Conservation (phyloP, 306 rosid genomes). For the Acacia confusa region DNA sequence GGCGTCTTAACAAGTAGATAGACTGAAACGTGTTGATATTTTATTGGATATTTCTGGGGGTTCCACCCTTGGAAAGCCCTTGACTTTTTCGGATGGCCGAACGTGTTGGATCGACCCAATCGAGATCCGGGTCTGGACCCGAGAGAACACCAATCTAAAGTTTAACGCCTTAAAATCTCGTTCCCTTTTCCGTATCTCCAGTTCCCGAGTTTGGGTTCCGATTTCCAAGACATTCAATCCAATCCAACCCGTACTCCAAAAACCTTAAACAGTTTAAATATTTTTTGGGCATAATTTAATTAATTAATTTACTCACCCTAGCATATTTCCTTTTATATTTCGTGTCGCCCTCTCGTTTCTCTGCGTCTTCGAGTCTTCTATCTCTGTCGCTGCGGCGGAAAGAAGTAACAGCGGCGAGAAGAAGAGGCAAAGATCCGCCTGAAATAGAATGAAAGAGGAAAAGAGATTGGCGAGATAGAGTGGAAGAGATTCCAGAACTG, state of each 20-base stretch:
- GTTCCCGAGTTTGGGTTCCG: neutral
- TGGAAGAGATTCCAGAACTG: neutral
- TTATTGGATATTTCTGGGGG: neutral
- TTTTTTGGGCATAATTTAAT: neutral
- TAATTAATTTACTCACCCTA: neutral
- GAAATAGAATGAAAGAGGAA: neutral
- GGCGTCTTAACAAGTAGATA: neutral
- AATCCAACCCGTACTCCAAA: neutral
- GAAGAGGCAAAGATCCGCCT: conserved; percentile 29
- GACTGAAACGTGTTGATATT: neutral
- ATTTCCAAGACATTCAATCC: neutral
- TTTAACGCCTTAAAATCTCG: neutral
- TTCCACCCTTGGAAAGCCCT: neutral
- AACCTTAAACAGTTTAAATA: neutral
- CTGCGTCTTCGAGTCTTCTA: neutral
- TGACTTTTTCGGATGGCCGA: too few relatives aligned
- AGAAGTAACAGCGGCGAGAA: conserved; percentile 14
- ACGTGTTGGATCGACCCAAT: neutral
- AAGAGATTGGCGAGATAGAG: neutral
- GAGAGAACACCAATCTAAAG: neutral
- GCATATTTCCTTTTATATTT: neutral
- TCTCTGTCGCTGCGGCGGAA: conserved; percentile 3
- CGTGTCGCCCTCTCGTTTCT: neutral
- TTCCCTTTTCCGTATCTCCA: neutral
- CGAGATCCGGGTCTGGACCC: neutral